Conservation (phyloP, 2,329 filamentous ascomycete genomes). For the Penicillium paneum region DNA sequence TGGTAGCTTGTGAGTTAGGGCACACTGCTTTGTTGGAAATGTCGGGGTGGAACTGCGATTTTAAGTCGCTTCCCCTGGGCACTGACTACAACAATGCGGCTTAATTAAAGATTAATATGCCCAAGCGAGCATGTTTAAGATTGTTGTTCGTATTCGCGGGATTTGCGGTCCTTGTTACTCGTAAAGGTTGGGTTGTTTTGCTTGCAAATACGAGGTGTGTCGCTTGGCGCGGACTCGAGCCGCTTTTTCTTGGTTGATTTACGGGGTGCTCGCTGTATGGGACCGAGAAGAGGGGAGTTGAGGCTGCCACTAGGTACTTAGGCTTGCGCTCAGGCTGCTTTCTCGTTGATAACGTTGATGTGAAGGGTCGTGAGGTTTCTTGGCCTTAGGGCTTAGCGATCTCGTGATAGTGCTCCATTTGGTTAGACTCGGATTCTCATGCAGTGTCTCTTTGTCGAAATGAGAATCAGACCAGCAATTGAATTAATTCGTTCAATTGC, state of each 20-base stretch:
- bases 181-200: not conserved
- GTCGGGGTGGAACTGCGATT: not conserved
- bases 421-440: not conserved
- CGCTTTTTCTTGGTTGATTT: constrained; percentile 4
- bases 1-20: not conserved
- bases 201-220: constrained; percentile 17
- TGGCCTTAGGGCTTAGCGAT: not conserved
- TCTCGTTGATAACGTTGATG: not conserved
- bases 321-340: not conserved
- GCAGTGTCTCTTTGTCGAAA: not conserved
- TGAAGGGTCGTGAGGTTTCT: not conserved
- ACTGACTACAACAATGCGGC: not conserved
- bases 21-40: not conserved
- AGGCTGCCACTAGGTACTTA: not conserved
- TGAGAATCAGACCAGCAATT: not conserved
- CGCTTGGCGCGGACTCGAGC: constrained; percentile 16
- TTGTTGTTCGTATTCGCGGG: not conserved
- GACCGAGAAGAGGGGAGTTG: not conserved
- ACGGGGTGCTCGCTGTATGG: not conserved
- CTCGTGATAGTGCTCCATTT: not conserved
- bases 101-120: not conserved
- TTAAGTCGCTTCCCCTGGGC: not conserved
- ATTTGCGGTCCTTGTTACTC: not conserved
- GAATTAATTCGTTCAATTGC: not conserved
- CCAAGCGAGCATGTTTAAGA: not conserved